Base-by-base conservation (phyloP, 345 rosid genomes). In the Aquilaria sinensis region DNA sequence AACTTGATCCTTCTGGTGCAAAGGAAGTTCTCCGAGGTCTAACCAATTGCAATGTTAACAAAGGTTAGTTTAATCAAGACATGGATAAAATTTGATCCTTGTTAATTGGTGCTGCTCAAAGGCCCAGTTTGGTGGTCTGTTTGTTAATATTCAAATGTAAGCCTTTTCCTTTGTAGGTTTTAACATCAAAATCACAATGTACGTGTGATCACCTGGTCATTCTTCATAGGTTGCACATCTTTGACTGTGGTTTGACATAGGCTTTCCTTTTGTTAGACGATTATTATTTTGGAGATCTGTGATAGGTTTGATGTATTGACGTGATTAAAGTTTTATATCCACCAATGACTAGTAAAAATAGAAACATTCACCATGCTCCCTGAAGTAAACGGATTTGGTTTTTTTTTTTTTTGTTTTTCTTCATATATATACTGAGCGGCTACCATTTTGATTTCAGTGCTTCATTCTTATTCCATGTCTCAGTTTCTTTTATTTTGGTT, bases 1-100 rank as follows among this genome's bases (percentile, higher is more conserved):
- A 88, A 69, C 83, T 93, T 10, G 86, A 76, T 41, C 74, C 77
- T 75, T 72, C 78, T 45, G 78, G 46, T 15, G 90, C 90, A 32
- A 90, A 86, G 76, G 82, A 84, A 74, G 84, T 88, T 69, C 90
- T 88, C 32, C 80, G 99, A 80, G 82, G 86, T 51, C 72, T 94
- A 70, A 82, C 97, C 11, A 88, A 86, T 74, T 94, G 99, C 81
- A 82, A 86, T 43, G 84, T 90, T 49, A 94, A 94, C 64, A 82
- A 74, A 78, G 96, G 99, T 94, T 60, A 74, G 74, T 74, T 54
- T 32, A 12, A 53, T 33, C 37, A 31, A 65, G 49, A 47, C 37
- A 34, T 51, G 15, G 23, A 47, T 56, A 31, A 68, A 61, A 4
- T 31, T 16, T 41, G 50, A 47, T 13, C 23, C 41, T 65, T 5